A percentile compares a stretch with the other conserved stretches of the same genome.
Evolutionary conservation across 1,284 basidiomycete species (phyloP).

Genomic region (Apiotrichum gracile): DNA sequence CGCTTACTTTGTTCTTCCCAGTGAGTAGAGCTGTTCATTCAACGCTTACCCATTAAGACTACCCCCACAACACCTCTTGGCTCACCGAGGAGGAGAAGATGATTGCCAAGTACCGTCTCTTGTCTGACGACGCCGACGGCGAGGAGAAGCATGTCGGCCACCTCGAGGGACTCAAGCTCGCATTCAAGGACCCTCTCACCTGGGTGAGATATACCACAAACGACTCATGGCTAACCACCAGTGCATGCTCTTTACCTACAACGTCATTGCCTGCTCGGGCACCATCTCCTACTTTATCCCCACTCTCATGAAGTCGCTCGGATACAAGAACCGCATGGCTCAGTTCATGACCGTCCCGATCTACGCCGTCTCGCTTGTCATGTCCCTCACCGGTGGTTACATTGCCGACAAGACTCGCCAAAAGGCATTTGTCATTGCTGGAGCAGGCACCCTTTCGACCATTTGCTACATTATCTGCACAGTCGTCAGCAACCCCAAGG

Average conservation of each 20-base stretch:
- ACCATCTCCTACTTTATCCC: slow-evolving; percentile 49
- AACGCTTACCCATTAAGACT: slow-evolving; percentile 42
- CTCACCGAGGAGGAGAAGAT: slow-evolving; percentile 22
- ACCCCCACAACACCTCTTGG: slow-evolving; percentile 31
- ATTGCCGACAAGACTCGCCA: slow-evolving; percentile 41
- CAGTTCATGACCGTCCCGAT: slow-evolving; percentile 50
- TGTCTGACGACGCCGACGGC: slow-evolving; percentile 2
- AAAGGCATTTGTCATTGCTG: slow-evolving; percentile 40
- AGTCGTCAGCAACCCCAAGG: slow-evolving; percentile 32
- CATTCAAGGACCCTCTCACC: slow-evolving; percentile 28
- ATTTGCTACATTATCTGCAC: slow-evolving; percentile 38
- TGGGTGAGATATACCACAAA: slow-evolving; percentile 7
- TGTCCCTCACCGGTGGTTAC: slow-evolving; percentile 35
- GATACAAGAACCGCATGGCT: slow-evolving; percentile 34
- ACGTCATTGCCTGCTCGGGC: slow-evolving; percentile 37
- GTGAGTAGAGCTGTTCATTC: no score
- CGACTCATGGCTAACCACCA: no score
- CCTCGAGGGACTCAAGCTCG: slow-evolving; percentile 18
- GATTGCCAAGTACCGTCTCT: slow-evolving; percentile 6
- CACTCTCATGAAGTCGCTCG: slow-evolving; percentile 38
- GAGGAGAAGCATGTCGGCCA: slow-evolving; percentile 16
- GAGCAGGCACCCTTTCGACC: slow-evolving; percentile 19
- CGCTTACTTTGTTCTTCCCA: slow-evolving; percentile 42
- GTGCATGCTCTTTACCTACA: slow-evolving; percentile 21
- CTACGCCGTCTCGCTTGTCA: slow-evolving; percentile 44